Evolutionary conservation across 192 early-diverging fungal genomes (phyloP), one percentile per base, ranked within the genome.

Genomic region (Coemansia sp.): DNA sequence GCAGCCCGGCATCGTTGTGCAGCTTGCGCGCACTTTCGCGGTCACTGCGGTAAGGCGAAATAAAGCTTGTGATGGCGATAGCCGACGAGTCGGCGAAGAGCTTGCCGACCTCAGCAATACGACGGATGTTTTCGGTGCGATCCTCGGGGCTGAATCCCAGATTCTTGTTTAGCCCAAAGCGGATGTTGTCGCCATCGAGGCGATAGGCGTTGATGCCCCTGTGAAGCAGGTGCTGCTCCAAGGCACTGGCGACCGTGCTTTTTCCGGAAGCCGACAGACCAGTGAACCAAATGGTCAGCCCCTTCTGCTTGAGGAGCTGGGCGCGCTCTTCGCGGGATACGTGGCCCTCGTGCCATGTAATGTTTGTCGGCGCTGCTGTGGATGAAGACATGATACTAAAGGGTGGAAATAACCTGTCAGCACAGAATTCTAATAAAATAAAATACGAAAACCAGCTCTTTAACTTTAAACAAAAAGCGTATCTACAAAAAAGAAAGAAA

Each of bases 81-180:
- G 85, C 67, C 1, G 92, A 86, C 24, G 92, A 83, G 70, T 95
- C 93, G 24, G 95, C 89, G 84, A 97, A 97, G 28, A 97, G 85
- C 82, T 93, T 95, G 72, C 64, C 63, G 25, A 75, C 90, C 69
- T 97, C 95, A 11, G 90, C 86, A 69, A 97, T 94, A 51, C 95
- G 86, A 32, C 95, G 89, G 75, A 97, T 97, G 86, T 97, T 97
- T 69, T 97, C 95, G 1, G 88, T 88, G 54, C 95, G 88, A 63
- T 94, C 95, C 49, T 89, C 88, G 49, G 91, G 91, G 53, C 90
- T 90, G 67, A 95, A 97, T 27, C 92, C 91, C 23, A 97, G 82
- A 72, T 95, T 90, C 81, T 94, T 95, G 86, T 97, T 97, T 45
- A 97, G 78, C 24, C 95, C 95, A 65, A 97, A 97, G n/a, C 95